A percentile compares a stretch with the other conserved stretches of the same genome.
These are phyloP conservation scores for Camelina laxa DNA, from an alignment of 345 rosid species.

Conservation along the genomic window DNA sequence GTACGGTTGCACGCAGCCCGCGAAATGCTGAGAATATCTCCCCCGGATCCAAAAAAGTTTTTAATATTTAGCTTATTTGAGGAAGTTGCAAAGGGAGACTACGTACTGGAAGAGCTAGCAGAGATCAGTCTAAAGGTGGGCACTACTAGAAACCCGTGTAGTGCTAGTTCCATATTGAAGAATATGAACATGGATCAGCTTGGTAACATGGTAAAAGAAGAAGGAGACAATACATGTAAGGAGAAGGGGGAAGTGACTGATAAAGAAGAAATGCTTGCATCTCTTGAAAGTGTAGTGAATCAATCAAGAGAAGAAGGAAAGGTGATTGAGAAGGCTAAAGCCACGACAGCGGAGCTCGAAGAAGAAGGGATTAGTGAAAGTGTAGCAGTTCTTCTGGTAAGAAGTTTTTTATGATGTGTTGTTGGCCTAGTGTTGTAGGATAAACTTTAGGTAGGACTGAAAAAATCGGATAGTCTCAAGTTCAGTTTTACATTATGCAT, in stretches of 20 bases:
- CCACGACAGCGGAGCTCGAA: conserved; percentile 60
- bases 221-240: conserved; percentile 44
- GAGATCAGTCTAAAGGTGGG: conserved; percentile 60
- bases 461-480: neutral
- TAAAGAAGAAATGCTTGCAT: conserved; percentile 43
- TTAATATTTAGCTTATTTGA: conserved; percentile 79
- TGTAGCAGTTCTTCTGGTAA: conserved; percentile 67
- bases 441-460: neutral
- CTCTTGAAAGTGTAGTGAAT: conserved; percentile 61
- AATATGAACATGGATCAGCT: conserved; percentile 55
- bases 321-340: conserved; percentile 64
- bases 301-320: conserved; percentile 68
- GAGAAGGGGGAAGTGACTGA: conserved; percentile 28
- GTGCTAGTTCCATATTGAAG: conserved; percentile 77
- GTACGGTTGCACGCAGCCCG: conserved; percentile 91
- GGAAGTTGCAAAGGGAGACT: conserved; percentile 89
- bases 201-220: conserved; percentile 39
- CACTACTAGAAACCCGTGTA: conserved; percentile 52
- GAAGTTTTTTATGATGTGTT: neutral
- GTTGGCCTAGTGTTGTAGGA: conserved; percentile 2
- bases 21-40: conserved; percentile 79
- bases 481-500: neutral
- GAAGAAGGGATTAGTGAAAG: conserved; percentile 83
- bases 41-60: conserved; percentile 80
- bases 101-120: conserved; percentile 72